Evolutionary conservation across 768 basidiomycete genomes (phyloP), one percentile per base, ranked within the genome.

Genomic region (Tulasnella sp.): DNA sequence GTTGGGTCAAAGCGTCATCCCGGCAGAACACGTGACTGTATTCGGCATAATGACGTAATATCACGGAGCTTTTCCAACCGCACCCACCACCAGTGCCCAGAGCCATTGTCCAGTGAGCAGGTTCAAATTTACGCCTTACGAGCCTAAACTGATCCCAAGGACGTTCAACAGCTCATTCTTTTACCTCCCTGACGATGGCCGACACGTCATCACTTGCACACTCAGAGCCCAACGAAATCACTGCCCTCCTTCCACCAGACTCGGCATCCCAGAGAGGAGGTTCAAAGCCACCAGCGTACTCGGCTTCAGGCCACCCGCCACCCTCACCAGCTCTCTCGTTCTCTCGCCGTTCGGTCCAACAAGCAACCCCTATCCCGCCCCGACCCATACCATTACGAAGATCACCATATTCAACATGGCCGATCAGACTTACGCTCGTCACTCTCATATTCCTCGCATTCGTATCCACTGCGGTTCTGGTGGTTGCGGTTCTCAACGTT

Each of bases 181-280:
- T 17, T 25, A 34, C 25, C 15, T 5, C 29, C 25, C 14, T 29
- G 11, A 64, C 29, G 31, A 70, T 39, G 69, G 69, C 69, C 29
- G 40, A 70, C 29, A n/a, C 37, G 37, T 38, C 22, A 12, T 70
- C 69, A 14, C 37, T 25, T 0, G 29, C 69, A 1, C 36, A 42
- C 69, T 38, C 69, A 9, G 29, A 29, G 37, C 69, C 69, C 12
- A 70, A 42, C 29, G 69, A 70, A 38, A 39, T 70, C 69, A 70
- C 69, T 22, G 37, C 69, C 37, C 69, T 70, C 37, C 69, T 70
- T 9, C 69, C 69, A 14, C 69, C 69, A 39, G 69, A 70, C n/a
- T 42, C 69, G n/a, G 69, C 36, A n/a, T 70, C 40, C 22, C 69
- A 70, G 19, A 34, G 29, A 68, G 67, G 67, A 68, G 22, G 69